Evolutionary conservation across 1,284 basidiomycete species (phyloP), one percentile per base, ranked within the genome.

Genomic region (Leccinum subrobustum): DNA sequence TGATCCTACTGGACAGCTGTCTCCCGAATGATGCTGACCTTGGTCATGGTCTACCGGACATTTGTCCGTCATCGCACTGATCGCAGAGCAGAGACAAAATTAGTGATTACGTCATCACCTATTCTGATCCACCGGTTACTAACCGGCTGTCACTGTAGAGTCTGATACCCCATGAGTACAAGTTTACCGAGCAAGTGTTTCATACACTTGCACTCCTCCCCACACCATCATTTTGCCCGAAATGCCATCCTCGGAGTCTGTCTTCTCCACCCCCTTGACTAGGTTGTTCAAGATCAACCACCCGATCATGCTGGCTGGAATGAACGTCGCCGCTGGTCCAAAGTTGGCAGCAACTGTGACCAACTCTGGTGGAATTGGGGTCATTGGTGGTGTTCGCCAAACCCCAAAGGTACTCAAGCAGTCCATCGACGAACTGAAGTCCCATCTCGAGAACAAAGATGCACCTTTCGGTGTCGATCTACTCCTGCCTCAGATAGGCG

Each of bases 401-500:
- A 88, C 81, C 64, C 88, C 89, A 12, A 87, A 85, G 65, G 81
- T 87, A 68, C 81, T 91, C 37, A 80, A 83, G 65, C 77, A 80
- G 16, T 80, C 78, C 12, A 89, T 91, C 53, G 77, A 85, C 37
- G 87, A 92, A 67, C 81, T 95, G 68, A 89, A 87, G 71, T 83
- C 78, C 47, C 75, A 85, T 67, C 79, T 95, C 8, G 84, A 88
- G 64, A 83, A 92, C 75, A 83, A 85, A 75, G 82, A 84, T 65
- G 89, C 88, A 6, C 91, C 92, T 0, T 95, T 95, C 66, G 93
- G 88, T 18, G 80, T 95, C 31, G 93, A 95, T 73, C 80, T 95
- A 11, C 79, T 93, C 25, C 78, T 95, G 62, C 92, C 93, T 3
- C 89, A 92, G 69, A 76, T 94, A 20, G 91, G 90, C 9, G 89